Evolutionary conservation across 106 monocot species (phyloP).

Genomic region (Dioscorea zingiberensis): DNA sequence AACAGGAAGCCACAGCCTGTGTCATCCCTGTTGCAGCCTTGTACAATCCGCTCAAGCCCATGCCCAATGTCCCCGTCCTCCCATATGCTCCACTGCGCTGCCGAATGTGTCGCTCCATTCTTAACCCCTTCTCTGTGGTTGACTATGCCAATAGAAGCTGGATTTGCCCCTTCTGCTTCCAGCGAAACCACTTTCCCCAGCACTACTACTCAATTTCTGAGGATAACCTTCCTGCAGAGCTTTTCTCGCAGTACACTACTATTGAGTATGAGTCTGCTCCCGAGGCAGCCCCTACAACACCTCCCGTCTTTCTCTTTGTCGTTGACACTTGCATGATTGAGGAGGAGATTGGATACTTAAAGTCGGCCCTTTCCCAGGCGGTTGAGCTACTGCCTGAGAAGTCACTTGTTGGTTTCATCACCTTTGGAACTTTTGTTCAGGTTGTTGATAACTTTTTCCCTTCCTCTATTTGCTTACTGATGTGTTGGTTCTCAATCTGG

Average conservation of each 20-base stretch:
- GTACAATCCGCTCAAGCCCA: constrained; percentile 77
- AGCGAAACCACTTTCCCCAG: constrained; percentile 86
- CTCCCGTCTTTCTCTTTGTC: constrained; percentile 85
- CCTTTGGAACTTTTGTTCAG: constrained; percentile 91
- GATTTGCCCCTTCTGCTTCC: constrained; percentile 93
- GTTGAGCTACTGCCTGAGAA: constrained; percentile 84
- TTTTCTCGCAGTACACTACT: constrained; percentile 78
- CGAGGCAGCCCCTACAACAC: constrained; percentile 31
- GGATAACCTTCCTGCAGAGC: constrained; percentile 75
- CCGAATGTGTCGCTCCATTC: constrained; percentile 74
- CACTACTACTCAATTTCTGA: constrained; percentile 75
- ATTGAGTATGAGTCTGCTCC: constrained; percentile 63
- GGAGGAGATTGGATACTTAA: constrained; percentile 77
- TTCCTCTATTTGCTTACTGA: background rate
- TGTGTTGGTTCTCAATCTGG: background rate
- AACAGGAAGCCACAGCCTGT: constrained; percentile 49
- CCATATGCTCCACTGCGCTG: constrained; percentile 84
- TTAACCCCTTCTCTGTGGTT: constrained; percentile 82
- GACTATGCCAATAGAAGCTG: constrained; percentile 84
- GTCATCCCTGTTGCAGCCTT: constrained; percentile 70
- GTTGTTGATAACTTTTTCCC: constrained; percentile 11
- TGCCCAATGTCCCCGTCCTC: constrained; percentile 47
- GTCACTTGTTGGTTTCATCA: constrained; percentile 85
- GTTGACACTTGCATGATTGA: constrained; percentile 93
- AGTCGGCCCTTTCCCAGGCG: constrained; percentile 77